Percentiles rank a stretch among this genome's conserved stretches.
Conservation (phyloP, 208 protist genomes). For the Entamoeba moshkovskii region DNA sequence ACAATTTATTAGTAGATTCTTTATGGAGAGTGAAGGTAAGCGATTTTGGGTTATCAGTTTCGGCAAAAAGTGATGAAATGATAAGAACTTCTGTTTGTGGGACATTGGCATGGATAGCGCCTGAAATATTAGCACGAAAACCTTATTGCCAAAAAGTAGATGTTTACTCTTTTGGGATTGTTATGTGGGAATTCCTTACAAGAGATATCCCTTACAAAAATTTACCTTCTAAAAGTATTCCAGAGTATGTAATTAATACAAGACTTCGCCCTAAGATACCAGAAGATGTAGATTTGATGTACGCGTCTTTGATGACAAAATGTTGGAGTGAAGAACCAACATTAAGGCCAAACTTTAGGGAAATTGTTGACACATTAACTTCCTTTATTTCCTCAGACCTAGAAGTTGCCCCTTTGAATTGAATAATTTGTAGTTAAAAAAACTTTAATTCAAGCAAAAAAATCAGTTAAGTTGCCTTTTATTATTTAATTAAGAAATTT, state of each 20-base stretch:
- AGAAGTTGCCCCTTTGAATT: background rate
- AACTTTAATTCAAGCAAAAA: too few species aligned
- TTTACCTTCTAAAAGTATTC: background rate
- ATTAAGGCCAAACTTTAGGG: background rate
- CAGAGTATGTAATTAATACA: background rate
- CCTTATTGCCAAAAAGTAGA: slow-evolving; percentile 31
- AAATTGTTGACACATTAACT: background rate
- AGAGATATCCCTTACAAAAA: slow-evolving; percentile 14
- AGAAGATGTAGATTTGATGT: background rate
- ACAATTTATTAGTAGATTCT: slow-evolving; percentile 15
- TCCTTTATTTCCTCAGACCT: background rate
- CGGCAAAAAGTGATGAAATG: background rate
- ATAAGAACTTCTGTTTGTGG: slow-evolving; percentile 4
- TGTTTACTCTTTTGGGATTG: slow-evolving; percentile 22
- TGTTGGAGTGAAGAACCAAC: background rate
- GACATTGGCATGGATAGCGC: slow-evolving; percentile 32
- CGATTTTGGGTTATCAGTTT: slow-evolving; percentile 15
- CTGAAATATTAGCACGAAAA: slow-evolving; percentile 32
- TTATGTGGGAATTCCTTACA: slow-evolving; percentile 18
- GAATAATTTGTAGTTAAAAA: too few species aligned
- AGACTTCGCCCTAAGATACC: background rate
- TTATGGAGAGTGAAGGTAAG: slow-evolving; percentile 11
- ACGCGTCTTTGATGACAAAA: background rate
- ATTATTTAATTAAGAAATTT: too few species aligned
- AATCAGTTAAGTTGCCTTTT: too few species aligned